Evolutionary conservation across 805 yeast species (phyloP).

Genomic region (Ogataea methylovora): DNA sequence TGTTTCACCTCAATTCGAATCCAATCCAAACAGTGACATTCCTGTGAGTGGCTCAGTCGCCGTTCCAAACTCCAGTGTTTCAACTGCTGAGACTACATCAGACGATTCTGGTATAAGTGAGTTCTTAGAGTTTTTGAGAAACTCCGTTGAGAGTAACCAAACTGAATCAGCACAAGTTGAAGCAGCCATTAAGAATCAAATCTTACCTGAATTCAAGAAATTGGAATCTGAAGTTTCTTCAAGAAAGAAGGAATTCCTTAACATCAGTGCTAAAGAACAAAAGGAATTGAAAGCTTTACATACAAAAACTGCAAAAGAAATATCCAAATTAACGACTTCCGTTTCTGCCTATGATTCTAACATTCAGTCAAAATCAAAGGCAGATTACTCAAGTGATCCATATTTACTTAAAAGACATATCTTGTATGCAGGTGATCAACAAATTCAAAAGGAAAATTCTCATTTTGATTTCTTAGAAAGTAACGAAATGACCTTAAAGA

Average conservation of each 20-base stretch:
- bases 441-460: constrained; percentile 37
- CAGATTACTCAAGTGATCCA: constrained; percentile 38
- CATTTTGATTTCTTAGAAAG: constrained; percentile 36
- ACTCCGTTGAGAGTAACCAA: constrained; percentile 23
- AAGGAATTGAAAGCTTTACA: constrained; percentile 31
- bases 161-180: constrained; percentile 32
- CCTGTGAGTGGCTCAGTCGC: constrained; percentile 20
- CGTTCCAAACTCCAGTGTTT: constrained; percentile 1
- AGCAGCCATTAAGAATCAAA: constrained; percentile 25
- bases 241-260: constrained; percentile 33
- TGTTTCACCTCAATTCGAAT: constrained; percentile 23
- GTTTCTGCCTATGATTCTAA: constrained; percentile 12
- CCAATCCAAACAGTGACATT: constrained; percentile 12
- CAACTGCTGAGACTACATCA: neutral
- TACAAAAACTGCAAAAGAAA: constrained; percentile 23
- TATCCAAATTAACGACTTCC: constrained; percentile 14
- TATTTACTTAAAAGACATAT: constrained; percentile 33
- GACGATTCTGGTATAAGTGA: constrained; percentile 14
- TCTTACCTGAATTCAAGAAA: constrained; percentile 36
- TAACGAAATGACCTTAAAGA: constrained; percentile 31
- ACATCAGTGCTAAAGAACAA: constrained; percentile 28
- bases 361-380: neutral
- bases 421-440: constrained; percentile 29
- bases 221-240: constrained; percentile 30
- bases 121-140: constrained; percentile 19